A percentile compares a stretch with the other conserved stretches of the same genome.
These are phyloP conservation scores for Dioszegia crocea DNA, from an alignment of 768 basidiomycete species.

Conservation along the genomic window DNA sequence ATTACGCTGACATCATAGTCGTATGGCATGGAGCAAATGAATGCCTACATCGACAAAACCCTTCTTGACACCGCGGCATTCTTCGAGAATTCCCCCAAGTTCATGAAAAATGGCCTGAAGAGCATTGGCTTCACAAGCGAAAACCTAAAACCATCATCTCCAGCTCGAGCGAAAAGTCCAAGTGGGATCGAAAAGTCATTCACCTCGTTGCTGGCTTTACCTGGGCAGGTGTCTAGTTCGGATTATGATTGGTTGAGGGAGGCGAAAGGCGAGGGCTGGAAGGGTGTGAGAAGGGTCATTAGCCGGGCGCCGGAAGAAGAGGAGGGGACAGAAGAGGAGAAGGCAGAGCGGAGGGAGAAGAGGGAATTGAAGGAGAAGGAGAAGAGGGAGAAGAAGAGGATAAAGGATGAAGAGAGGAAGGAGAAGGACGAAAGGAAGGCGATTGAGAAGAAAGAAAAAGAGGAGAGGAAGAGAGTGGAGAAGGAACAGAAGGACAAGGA, in stretches of 20 bases:
- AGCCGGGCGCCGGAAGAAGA: not conserved
- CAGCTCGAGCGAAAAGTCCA: not conserved
- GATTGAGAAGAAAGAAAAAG: not conserved
- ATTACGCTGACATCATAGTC: slow-evolving; percentile 1
- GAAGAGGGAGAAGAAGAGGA: not conserved
- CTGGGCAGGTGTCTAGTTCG: not conserved
- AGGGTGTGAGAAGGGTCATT: slow-evolving; percentile 1
- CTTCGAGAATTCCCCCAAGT: slow-evolving; percentile 8
- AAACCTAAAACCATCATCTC: not conserved
- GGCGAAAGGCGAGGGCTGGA: not conserved
- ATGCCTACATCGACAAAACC: slow-evolving; percentile 9
- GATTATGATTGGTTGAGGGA: slow-evolving; percentile 5
- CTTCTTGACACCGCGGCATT: slow-evolving; percentile 6
- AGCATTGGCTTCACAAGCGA: not conserved
- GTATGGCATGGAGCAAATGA: slow-evolving; percentile 4
- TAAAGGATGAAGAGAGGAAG: not conserved
- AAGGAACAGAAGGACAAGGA: not conserved
- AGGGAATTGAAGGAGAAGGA: not conserved
- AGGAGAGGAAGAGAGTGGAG: not conserved
- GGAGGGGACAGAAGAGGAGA: not conserved
- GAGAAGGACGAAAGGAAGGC: not conserved
- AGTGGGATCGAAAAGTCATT: not conserved
- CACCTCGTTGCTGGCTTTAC: not conserved
- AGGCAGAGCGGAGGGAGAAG: not conserved
- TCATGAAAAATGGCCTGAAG: not conserved